Conservation (phyloP, 192 early-diverging fungal species). For the Piromyces finnis region DNA sequence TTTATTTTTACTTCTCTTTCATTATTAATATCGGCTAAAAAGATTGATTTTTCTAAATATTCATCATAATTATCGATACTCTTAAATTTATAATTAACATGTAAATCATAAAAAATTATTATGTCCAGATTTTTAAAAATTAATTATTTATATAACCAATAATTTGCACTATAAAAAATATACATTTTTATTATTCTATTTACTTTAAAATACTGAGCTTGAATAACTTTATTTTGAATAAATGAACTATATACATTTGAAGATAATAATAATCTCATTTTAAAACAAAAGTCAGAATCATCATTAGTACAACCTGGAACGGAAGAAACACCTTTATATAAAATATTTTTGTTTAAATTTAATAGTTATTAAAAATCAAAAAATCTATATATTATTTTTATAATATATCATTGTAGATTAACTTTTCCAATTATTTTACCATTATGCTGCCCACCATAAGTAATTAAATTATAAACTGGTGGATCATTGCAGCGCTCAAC, state of each 20-base stretch:
- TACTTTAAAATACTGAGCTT: constrained; percentile 89
- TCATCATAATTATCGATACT: constrained; percentile 33
- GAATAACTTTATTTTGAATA: constrained; percentile 64
- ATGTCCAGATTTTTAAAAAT: no score
- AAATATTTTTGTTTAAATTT: not conserved
- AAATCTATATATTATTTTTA: no score
- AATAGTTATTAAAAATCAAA: no score
- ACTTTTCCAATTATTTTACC: constrained; percentile 13
- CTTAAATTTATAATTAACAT: no score
- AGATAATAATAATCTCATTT: constrained; percentile 62
- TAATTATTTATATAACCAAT: no score
- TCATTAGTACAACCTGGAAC: constrained; percentile 53
- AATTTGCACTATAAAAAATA: no score
- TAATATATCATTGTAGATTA: no score
- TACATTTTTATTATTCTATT: no score
- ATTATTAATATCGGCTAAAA: constrained; percentile 78
- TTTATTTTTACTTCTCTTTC: constrained; percentile 28
- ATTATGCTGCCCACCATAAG: constrained; percentile 70
- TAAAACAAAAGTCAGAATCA: constrained; percentile 32
- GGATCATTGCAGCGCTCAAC: constrained; percentile 68
- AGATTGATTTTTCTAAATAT: constrained; percentile 63
- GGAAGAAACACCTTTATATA: constrained; percentile 36
- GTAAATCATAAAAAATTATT: no score
- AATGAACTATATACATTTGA: constrained; percentile 68
- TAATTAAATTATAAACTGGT: constrained; percentile 55